Evolutionary conservation across 495 filamentous ascomycete species (phyloP).

Genomic region (Penicillium malachiteum): DNA sequence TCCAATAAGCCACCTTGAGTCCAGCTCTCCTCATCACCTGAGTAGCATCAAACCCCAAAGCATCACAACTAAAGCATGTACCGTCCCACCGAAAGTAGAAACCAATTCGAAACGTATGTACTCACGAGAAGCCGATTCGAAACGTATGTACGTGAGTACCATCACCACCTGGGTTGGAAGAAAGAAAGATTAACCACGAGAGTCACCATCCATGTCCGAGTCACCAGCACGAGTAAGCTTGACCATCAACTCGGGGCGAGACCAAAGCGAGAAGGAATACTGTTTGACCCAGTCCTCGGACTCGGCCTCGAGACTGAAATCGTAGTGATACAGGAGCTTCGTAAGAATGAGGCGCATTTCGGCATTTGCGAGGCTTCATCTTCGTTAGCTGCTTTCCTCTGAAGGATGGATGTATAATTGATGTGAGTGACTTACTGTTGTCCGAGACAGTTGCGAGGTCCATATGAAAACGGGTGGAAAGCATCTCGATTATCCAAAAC

Average conservation of each 20-base stretch:
- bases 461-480: constrained; percentile 40
- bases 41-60: too few relatives aligned
- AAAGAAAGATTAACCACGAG: neutral
- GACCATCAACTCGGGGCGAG: neutral
- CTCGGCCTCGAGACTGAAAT: constrained; percentile 38
- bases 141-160: too few relatives aligned
- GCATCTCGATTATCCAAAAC: constrained; percentile 21
- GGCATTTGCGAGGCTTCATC: constrained; percentile 44
- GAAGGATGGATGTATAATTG: neutral
- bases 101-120: too few relatives aligned
- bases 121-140: too few relatives aligned
- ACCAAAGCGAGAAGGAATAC: neutral
- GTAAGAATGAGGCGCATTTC: constrained; percentile 54
- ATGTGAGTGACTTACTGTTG: constrained; percentile 24
- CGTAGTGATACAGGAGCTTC: constrained; percentile 53
- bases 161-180: neutral
- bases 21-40: too few relatives aligned
- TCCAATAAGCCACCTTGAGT: too few relatives aligned
- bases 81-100: too few relatives aligned
- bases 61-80: too few relatives aligned
- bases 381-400: neutral
- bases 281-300: neutral
- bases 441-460: constrained; percentile 41
- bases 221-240: neutral
- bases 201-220: neutral